Evolutionary conservation across 176 grass and related monocot species (phyloP).

Genomic region (Microstegium vimineum): DNA sequence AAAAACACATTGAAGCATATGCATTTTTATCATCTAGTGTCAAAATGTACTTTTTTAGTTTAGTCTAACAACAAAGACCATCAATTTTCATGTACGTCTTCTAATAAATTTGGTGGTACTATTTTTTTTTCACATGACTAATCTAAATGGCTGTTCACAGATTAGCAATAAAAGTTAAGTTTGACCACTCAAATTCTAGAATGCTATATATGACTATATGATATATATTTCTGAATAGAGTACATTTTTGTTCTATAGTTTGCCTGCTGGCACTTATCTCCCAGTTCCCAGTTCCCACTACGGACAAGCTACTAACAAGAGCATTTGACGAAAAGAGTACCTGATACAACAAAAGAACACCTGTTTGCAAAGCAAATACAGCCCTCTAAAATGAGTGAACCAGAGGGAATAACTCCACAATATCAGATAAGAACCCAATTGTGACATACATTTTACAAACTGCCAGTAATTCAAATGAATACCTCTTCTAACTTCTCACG

Average conservation of each 20-base stretch:
- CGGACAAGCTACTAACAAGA: not conserved
- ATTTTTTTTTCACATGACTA: not conserved
- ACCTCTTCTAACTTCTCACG: conserved; percentile 95
- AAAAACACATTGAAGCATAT: not conserved
- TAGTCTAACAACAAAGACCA: not conserved
- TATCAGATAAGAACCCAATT: not conserved
- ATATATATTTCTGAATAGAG: not conserved
- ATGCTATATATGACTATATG: not conserved
- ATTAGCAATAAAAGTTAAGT: not conserved
- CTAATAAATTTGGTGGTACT: not conserved
- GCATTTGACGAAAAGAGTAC: too few relatives aligned
- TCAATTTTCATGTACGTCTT: not conserved
- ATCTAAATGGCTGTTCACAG: not conserved
- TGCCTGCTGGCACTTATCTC: not conserved
- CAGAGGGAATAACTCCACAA: not conserved
- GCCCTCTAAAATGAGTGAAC: not conserved
- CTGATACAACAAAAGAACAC: not conserved
- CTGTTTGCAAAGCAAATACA: not conserved
- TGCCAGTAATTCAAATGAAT: conserved; percentile 6
- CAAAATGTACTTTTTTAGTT: not conserved
- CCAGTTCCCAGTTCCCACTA: not conserved
- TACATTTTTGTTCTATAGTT: not conserved
- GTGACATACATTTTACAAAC: not conserved
- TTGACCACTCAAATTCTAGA: not conserved
- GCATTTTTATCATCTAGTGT: not conserved